phyloP scores from a whole-genome alignment of 768 basidiomycete genomes.

The Leucocoprinus leucothites region DNA sequence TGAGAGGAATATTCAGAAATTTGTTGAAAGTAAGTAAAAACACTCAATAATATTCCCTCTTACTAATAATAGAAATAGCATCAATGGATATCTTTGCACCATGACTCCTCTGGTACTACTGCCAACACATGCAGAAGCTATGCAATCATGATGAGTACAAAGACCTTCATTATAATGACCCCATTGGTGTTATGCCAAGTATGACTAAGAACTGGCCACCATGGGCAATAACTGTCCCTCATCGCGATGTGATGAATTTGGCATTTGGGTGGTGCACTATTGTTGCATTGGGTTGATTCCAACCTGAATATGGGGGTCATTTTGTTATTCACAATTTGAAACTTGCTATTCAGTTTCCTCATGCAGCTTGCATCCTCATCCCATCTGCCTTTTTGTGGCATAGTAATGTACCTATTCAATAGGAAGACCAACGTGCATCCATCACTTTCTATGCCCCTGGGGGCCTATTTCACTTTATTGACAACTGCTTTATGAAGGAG shows the following conservation, averaged over 20 bases:
- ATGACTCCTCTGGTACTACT: no score
- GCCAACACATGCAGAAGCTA: no score
- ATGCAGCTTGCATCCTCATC: neutral
- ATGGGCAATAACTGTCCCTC: neutral
- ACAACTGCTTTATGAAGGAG: neutral
- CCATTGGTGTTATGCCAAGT: no score
- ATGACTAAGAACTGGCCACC: neutral
- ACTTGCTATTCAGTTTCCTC: slow-evolving; percentile 6
- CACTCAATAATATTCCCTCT: no score
- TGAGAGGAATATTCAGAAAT: no score
- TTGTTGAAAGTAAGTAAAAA: no score
- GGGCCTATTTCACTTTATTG: neutral
- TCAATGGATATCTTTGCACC: no score
- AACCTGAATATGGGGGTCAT: slow-evolving; percentile 2
- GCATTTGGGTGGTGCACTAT: slow-evolving; percentile 1
- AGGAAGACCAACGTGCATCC: neutral
- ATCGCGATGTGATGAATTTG: slow-evolving; percentile 2
- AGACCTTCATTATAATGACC: no score
- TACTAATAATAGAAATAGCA: no score
- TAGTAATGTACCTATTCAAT: neutral
- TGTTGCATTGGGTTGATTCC: neutral
- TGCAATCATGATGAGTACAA: no score
- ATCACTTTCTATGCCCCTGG: neutral
- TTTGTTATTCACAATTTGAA: slow-evolving; percentile 1
- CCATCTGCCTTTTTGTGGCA: slow-evolving; percentile 4